These are phyloP conservation scores for Aspergillus sp. DNA, from an alignment of 2,329 filamentous ascomycete genomes.

Conservation along the genomic window DNA sequence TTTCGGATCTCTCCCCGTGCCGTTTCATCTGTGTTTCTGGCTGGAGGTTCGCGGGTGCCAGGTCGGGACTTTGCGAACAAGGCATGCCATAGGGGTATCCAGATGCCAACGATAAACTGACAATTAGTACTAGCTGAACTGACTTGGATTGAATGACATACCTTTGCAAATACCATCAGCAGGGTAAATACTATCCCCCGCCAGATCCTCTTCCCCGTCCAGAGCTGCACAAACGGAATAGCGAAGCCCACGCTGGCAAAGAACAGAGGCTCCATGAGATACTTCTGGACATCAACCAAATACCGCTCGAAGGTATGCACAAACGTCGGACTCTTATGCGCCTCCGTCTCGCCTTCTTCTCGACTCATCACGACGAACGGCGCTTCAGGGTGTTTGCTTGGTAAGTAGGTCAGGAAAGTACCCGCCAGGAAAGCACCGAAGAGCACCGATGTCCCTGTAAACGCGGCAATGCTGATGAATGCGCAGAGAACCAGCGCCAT, in stretches of 20 bases:
- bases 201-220: constrained; percentile 35
- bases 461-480: constrained; percentile 35
- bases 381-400: constrained; percentile 35
- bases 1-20: background rate
- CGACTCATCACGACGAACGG: constrained; percentile 38
- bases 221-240: constrained; percentile 32
- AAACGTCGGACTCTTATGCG: constrained; percentile 38
- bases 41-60: background rate
- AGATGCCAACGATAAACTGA: constrained; percentile 29
- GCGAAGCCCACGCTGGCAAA: constrained; percentile 35
- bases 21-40: background rate
- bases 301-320: constrained; percentile 42
- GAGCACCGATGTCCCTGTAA: constrained; percentile 38
- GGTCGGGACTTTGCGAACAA: background rate
- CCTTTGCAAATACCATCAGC: constrained; percentile 32
- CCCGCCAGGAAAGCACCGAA: constrained; percentile 41
- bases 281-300: constrained; percentile 33
- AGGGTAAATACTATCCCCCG: constrained; percentile 30
- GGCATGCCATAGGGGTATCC: constrained; percentile 24
- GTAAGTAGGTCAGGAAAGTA: constrained; percentile 37
- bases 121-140: background rate
- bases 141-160: constrained; percentile 1
- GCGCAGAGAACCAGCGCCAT: constrained; percentile 36
- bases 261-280: constrained; percentile 34
- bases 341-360: constrained; percentile 34